Conservation (phyloP, 257 asterid genomes). For the Solanum infundibuliforme region DNA sequence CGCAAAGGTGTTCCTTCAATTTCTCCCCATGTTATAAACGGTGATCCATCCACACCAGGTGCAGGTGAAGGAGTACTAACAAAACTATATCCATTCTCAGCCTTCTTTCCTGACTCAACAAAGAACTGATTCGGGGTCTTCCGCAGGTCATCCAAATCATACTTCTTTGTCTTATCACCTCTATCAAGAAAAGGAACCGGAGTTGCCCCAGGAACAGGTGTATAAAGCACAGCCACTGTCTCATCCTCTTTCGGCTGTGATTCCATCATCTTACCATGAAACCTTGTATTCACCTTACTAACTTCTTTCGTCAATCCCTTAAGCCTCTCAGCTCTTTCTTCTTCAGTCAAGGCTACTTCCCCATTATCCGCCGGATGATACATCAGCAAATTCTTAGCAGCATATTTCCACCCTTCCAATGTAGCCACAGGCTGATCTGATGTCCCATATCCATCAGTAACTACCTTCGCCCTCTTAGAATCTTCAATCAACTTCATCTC, state of each 20-base stretch:
- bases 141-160: constrained; percentile 86
- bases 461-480: constrained; percentile 40
- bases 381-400: constrained; percentile 75
- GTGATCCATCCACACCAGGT: constrained; percentile 84
- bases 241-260: constrained; percentile 42
- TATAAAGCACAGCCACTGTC: constrained; percentile 50
- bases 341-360: constrained; percentile 61
- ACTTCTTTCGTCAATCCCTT: constrained; percentile 75
- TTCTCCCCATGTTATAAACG: constrained; percentile 94
- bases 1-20: constrained; percentile 93
- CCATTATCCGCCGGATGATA: constrained; percentile 92
- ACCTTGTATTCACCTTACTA: constrained; percentile 60
- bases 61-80: constrained; percentile 96
- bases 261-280: constrained; percentile 55
- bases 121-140: constrained; percentile 69
- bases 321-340: constrained; percentile 63
- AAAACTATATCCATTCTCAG: constrained; percentile 78
- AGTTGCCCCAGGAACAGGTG: constrained; percentile 65
- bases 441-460: constrained; percentile 85
- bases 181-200: constrained; percentile 49
- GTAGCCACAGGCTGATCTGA: constrained; percentile 73
- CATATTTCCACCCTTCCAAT: constrained; percentile 82
- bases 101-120: constrained; percentile 66
- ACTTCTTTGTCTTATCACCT: constrained; percentile 56
- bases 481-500: constrained; percentile 40